Percentiles rank a stretch among this genome's conserved stretches.
phyloP scores from a whole-genome alignment of 192 early-diverging fungal species.

The Chytriomyces sp. region DNA sequence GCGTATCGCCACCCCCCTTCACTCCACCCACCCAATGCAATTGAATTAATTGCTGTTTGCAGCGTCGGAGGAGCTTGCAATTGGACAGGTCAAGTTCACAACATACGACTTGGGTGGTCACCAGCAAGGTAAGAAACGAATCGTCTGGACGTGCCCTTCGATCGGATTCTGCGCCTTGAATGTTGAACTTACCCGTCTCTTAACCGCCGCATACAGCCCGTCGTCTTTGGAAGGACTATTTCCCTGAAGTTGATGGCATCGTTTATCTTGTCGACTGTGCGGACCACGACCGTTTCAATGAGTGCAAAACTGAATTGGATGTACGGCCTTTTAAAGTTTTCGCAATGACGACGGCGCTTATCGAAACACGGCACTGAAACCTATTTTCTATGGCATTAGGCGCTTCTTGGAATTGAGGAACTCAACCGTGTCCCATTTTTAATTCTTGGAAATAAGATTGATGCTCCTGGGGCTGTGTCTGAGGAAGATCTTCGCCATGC shows the following conservation, averaged over 20 bases:
- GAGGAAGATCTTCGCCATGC: constrained; percentile 88
- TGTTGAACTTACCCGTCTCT: not conserved
- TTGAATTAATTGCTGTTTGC: constrained; percentile 21
- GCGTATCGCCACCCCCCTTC: constrained; percentile 40
- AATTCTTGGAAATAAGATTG: constrained; percentile 99
- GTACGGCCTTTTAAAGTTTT: constrained; percentile 54
- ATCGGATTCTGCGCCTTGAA: not conserved
- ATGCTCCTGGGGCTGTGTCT: constrained; percentile 87
- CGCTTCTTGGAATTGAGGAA: constrained; percentile 91
- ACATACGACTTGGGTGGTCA: constrained; percentile 99
- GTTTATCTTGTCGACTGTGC: constrained; percentile 97
- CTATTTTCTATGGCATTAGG: constrained; percentile 49
- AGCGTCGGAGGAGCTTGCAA: constrained; percentile 96
- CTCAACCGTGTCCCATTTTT: constrained; percentile 92
- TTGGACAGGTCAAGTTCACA: constrained; percentile 96
- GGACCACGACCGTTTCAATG: constrained; percentile 81
- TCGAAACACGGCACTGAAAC: constrained; percentile 10
- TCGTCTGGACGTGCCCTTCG: not conserved
- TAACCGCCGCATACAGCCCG: constrained; percentile 64
- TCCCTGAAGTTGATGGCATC: constrained; percentile 97
- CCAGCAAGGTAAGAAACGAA: constrained; percentile 69
- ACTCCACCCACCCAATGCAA: not conserved
- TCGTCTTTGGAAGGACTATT: constrained; percentile 98
- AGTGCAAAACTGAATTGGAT: constrained; percentile 94
- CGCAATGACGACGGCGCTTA: not conserved